phyloP scores from a whole-genome alignment of 2,329 filamentous ascomycete genomes.

The Capronia coronata region DNA sequence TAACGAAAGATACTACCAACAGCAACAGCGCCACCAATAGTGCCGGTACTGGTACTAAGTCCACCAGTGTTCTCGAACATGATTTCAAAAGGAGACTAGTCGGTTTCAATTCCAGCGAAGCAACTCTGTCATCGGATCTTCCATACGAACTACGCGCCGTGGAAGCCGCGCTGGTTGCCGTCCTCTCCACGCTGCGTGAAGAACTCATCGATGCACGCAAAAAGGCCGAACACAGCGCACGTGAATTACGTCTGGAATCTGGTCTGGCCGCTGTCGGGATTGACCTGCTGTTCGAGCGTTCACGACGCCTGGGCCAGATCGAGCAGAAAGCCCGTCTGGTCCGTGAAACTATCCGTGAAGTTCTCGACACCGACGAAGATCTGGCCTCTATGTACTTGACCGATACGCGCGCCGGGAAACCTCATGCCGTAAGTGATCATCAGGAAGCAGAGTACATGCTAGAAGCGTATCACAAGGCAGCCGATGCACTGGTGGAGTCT shows the following conservation, averaged over 20 bases:
- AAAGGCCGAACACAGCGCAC: conserved; percentile 13
- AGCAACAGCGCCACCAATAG: too few relatives aligned
- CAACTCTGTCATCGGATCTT: conserved; percentile 23
- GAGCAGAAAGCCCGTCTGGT: conserved; percentile 35
- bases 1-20: conserved; percentile 2
- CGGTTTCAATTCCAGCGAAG: conserved; percentile 10
- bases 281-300: conserved; percentile 30
- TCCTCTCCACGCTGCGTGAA: conserved; percentile 33
- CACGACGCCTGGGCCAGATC: conserved; percentile 29
- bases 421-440: conserved; percentile 32
- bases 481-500: conserved; percentile 33
- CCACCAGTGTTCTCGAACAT: conserved; percentile 27
- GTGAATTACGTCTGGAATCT: conserved; percentile 14
- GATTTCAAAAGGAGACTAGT: conserved; percentile 30
- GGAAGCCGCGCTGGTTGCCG: conserved; percentile 34
- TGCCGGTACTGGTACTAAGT: conserved; percentile 12
- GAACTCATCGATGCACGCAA: conserved; percentile 19
- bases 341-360: conserved; percentile 32
- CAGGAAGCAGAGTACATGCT: conserved; percentile 37
- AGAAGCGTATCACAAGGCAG: conserved; percentile 36
- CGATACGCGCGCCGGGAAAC: conserved; percentile 30
- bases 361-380: conserved; percentile 35
- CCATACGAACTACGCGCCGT: conserved; percentile 35
- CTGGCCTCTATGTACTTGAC: conserved; percentile 36
- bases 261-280: conserved; percentile 24